Percentiles rank a stretch among this genome's conserved stretches.
Evolutionary conservation across 2,329 filamentous ascomycete species (phyloP).

Genomic region (Esteya vermicola): DNA sequence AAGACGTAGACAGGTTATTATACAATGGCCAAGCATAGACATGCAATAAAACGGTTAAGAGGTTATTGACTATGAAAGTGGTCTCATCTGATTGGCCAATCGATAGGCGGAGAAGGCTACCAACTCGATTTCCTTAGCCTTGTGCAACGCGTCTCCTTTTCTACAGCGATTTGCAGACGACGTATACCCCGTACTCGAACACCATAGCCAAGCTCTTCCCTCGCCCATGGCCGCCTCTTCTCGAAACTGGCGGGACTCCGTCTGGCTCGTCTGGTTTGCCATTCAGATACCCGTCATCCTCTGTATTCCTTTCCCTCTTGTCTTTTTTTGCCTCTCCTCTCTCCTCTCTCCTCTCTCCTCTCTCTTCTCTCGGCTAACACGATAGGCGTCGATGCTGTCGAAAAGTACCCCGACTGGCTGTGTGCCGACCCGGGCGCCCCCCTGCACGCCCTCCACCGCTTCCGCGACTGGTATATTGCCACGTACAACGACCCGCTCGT

Average conservation of each 20-base stretch:
- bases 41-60: no score
- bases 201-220: no score
- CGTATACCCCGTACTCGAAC: no score
- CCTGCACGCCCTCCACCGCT: slow-evolving; percentile 29
- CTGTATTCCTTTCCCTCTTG: slow-evolving; percentile 11
- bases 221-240: not conserved
- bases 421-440: slow-evolving; percentile 26
- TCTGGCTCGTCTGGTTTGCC: slow-evolving; percentile 20
- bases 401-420: slow-evolving; percentile 34
- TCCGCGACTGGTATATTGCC: slow-evolving; percentile 31
- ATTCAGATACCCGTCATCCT: slow-evolving; percentile 17
- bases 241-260: slow-evolving; percentile 11
- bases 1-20: no score
- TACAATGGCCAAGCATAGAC: no score
- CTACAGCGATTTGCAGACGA: no score
- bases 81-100: no score
- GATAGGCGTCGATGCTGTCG: slow-evolving; percentile 37
- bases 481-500: slow-evolving; percentile 40
- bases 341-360: not conserved
- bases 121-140: no score
- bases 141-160: no score
- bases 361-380: not conserved
- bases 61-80: no score
- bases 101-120: no score
- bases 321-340: not conserved